Evolutionary conservation across 495 filamentous ascomycete species (phyloP).

Genomic region (Talaromyces nanjingensis): DNA sequence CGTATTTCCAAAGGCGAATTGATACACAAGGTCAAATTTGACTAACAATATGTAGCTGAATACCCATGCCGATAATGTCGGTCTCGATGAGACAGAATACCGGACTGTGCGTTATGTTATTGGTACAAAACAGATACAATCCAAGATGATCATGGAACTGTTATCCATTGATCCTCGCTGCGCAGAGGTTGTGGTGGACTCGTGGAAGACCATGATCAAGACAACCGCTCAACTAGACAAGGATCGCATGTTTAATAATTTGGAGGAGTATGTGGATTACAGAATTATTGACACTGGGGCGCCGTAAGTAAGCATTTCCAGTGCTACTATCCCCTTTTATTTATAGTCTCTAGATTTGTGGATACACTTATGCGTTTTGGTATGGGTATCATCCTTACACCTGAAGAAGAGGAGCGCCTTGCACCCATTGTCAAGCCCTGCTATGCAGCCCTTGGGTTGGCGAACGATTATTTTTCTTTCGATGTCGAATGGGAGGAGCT

Average conservation of each 20-base stretch:
- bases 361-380: constrained; percentile 19
- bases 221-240: constrained; percentile 19
- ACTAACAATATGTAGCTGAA: constrained; percentile 12
- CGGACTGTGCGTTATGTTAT: constrained; percentile 17
- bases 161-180: constrained; percentile 16
- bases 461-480: constrained; percentile 21
- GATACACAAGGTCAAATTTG: neutral
- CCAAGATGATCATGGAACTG: constrained; percentile 21
- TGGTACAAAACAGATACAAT: constrained; percentile 21
- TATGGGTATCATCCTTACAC: constrained; percentile 16
- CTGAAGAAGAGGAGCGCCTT: constrained; percentile 11
- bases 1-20: neutral
- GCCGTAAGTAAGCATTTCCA: constrained; percentile 12
- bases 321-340: neutral
- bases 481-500: constrained; percentile 22
- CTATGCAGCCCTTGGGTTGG: constrained; percentile 18
- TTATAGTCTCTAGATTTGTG: neutral
- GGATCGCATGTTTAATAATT: constrained; percentile 12
- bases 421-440: constrained; percentile 15
- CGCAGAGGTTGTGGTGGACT: constrained; percentile 16
- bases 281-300: constrained; percentile 21
- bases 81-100: constrained; percentile 18
- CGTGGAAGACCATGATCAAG: constrained; percentile 20
- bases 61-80: constrained; percentile 13
- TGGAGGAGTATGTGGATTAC: constrained; percentile 20